Evolutionary conservation across 306 rosid species (phyloP).

Genomic region (Gleditsia sinensis): DNA sequence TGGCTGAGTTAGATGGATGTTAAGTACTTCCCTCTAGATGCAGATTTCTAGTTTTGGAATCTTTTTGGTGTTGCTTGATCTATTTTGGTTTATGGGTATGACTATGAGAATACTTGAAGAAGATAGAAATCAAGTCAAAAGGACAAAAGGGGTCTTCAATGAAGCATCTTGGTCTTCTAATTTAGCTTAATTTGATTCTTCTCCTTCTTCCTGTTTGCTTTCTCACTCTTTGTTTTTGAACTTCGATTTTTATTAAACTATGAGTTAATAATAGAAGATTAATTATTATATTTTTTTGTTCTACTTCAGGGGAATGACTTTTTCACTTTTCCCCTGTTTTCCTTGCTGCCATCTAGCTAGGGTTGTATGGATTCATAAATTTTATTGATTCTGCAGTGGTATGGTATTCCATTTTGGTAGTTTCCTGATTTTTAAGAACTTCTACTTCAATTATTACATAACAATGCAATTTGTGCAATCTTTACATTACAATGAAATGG

Average conservation of each 20-base stretch:
- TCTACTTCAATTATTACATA: neutral
- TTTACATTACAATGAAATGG: neutral
- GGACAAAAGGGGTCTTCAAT: neutral
- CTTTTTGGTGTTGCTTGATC: neutral
- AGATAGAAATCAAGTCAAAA: neutral
- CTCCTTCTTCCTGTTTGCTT: neutral
- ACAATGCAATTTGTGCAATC: constrained; percentile 10
- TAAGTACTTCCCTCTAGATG: neutral
- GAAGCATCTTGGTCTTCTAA: neutral
- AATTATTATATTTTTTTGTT: neutral
- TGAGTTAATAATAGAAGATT: neutral
- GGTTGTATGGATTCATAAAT: neutral
- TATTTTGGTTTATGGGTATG: neutral
- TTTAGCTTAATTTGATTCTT: neutral
- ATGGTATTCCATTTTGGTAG: neutral
- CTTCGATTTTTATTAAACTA: neutral
- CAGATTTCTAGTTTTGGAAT: constrained; percentile 9
- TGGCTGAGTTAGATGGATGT: neutral
- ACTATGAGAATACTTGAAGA: neutral
- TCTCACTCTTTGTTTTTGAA: neutral
- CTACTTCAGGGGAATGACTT: neutral
- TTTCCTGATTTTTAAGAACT: neutral
- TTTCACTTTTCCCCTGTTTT: neutral
- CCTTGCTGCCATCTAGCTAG: neutral
- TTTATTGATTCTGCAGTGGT: neutral